phyloP scores from a whole-genome alignment of 2,329 filamentous ascomycete species.

The Niveomyces coronatus region DNA sequence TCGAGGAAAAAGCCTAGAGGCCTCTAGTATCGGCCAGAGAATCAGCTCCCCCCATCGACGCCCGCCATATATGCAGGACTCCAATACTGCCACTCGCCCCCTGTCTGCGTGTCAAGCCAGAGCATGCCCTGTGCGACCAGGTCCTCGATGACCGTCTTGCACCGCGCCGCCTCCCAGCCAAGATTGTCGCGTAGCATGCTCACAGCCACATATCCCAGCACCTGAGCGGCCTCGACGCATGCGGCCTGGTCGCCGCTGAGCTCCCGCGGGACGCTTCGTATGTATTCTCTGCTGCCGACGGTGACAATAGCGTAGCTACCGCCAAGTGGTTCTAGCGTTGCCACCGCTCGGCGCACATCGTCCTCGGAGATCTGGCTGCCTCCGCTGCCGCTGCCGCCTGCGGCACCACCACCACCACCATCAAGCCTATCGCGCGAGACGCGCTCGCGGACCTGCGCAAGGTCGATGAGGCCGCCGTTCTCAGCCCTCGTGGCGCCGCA shows the following conservation, averaged over 20 bases:
- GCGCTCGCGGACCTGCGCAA: conserved; percentile 68
- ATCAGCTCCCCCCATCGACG: conserved; percentile 15
- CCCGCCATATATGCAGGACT: conserved; percentile 63
- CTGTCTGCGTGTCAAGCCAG: conserved; percentile 81
- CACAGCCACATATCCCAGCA: conserved; percentile 81
- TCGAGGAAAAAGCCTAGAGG: no score
- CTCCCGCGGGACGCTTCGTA: conserved; percentile 88
- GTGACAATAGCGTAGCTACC: conserved; percentile 77
- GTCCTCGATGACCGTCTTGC: conserved; percentile 86
- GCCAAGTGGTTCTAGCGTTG: conserved; percentile 75
- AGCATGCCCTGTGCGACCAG: conserved; percentile 80
- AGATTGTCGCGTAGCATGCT: conserved; percentile 84
- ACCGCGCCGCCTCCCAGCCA: conserved; percentile 71
- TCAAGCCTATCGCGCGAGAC: conserved; percentile 55
- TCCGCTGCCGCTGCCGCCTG: no score
- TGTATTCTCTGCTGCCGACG: conserved; percentile 77
- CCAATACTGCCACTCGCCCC: conserved; percentile 86
- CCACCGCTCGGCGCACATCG: conserved; percentile 82
- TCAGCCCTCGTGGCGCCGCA: conserved; percentile 78
- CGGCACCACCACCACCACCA: no score
- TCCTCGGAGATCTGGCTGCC: conserved; percentile 73
- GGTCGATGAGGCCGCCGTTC: conserved; percentile 84
- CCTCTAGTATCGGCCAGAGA: no score
- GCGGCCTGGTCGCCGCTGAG: conserved; percentile 89
- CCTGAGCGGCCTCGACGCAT: conserved; percentile 82